A percentile compares a stretch with the other conserved stretches of the same genome.
Conservation (phyloP, 2,329 filamentous ascomycete genomes). For the Hyphodiscus sp. region DNA sequence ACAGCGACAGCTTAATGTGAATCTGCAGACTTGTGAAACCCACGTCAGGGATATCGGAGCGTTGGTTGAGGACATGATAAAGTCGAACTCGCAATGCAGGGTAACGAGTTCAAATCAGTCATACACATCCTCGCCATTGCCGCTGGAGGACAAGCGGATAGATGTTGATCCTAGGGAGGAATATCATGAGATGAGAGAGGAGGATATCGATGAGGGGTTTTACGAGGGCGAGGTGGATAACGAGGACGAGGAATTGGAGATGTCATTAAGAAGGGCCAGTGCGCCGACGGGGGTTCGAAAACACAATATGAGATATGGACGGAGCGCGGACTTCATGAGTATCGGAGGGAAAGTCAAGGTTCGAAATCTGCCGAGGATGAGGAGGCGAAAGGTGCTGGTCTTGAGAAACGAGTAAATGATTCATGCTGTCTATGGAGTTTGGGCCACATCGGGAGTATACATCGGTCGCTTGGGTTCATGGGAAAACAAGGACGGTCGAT, state of each 20-base stretch:
- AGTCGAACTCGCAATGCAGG: conserved; percentile 18
- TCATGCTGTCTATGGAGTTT: background rate
- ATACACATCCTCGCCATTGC: conserved; percentile 1
- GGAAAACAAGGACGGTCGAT: too few species aligned
- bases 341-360: background rate
- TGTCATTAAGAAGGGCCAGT: conserved; percentile 15
- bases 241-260: conserved; percentile 6
- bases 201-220: conserved; percentile 22
- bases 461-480: too few species aligned
- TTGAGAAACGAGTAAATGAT: too few species aligned
- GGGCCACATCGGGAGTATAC: background rate
- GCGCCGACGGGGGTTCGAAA: conserved; percentile 18
- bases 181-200: background rate
- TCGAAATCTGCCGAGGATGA: background rate
- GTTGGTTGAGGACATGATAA: conserved; percentile 22
- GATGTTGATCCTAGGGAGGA: background rate
- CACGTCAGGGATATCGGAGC: conserved; percentile 21
- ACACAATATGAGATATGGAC: conserved; percentile 9
- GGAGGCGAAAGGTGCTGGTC: background rate
- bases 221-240: conserved; percentile 12
- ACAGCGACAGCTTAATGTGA: conserved; percentile 10
- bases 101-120: conserved; percentile 6
- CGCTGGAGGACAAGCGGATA: background rate
- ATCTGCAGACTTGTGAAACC: conserved; percentile 15
- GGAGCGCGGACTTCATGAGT: conserved; percentile 6